phyloP scores from a whole-genome alignment of 306 rosid genomes.

The Quercus suber region DNA sequence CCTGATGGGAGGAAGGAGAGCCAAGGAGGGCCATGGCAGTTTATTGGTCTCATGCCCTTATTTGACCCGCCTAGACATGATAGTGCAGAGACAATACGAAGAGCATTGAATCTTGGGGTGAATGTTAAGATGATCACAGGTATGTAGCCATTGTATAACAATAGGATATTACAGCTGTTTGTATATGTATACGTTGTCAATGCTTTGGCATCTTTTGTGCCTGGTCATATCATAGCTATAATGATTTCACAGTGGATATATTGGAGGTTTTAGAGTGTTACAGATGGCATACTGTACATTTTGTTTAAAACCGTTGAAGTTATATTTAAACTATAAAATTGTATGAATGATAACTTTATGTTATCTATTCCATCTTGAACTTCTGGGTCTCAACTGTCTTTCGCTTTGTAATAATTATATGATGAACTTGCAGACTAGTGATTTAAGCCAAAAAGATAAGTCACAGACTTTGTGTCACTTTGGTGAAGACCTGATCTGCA shows the following conservation, averaged over 20 bases:
- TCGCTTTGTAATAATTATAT: neutral
- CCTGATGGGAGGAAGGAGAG: slow-evolving; percentile 76
- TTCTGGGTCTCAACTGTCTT: neutral
- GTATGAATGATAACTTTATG: neutral
- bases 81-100: slow-evolving; percentile 75
- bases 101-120: slow-evolving; percentile 85
- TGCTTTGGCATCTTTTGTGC: neutral
- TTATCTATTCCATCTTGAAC: neutral
- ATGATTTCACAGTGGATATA: neutral
- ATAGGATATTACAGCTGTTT: neutral
- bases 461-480: neutral
- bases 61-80: slow-evolving; percentile 93
- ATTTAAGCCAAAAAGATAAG: neutral
- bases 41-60: slow-evolving; percentile 70
- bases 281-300: neutral
- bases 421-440: neutral
- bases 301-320: neutral
- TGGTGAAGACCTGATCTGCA: neutral
- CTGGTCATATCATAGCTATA: neutral
- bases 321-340: neutral
- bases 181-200: neutral
- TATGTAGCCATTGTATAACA: slow-evolving; percentile 15
- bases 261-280: neutral
- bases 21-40: slow-evolving; percentile 76
- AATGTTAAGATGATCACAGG: slow-evolving; percentile 92